Base-by-base conservation (phyloP, 2,329 filamentous ascomycete genomes). In the Colletotrichum sp. region DNA sequence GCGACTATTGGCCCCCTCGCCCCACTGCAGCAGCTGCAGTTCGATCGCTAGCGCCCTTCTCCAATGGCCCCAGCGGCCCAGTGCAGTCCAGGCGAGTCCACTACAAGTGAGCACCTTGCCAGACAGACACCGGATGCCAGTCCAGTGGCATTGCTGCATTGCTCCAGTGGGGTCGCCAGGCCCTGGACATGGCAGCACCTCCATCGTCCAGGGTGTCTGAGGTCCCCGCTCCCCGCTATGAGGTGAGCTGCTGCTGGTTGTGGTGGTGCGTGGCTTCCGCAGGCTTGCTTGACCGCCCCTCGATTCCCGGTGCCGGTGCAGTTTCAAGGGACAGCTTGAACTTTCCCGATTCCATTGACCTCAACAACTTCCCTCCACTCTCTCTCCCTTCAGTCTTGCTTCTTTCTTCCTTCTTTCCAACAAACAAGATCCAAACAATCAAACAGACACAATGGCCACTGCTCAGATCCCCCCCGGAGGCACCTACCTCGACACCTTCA, bases 401-500 rank as follows among this genome's bases (percentile, higher is more conserved):
- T 30, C 30, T 58, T 60, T 24, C 34, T 76, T 70, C 32, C 60
- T 6, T 36, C 12, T 28, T 24, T 34, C 18, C 30, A 62, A 36
- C 32, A 30, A 71, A 76, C 73, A 75, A 56, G 36, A 34, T 71
- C 62, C 24, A 66, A 58, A 70, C 64, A 52, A 52, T 52, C 43
- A 52, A 52, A 66, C 70, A 72, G 75, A 78, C 80, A 87, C 81
- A 82, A 93, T 93, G 90, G 87, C 91, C 78, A 81, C 87, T 79
- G 81, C 87, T 79, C 81, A 84, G 66, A 87, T 90, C 79, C 92
- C 93, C 72, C 85, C 91, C 65, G 93, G 92, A 79, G 91, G 91
- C 81, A 98, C 96, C 81, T 96, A 96, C 88, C 94, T 98, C 86
- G 93, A 97, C 83, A 94, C 93, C 80, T 90, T 97, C 85, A 94